phyloP scores from a whole-genome alignment of 1,284 basidiomycete species.

The Sphaerobolus stellatus region DNA sequence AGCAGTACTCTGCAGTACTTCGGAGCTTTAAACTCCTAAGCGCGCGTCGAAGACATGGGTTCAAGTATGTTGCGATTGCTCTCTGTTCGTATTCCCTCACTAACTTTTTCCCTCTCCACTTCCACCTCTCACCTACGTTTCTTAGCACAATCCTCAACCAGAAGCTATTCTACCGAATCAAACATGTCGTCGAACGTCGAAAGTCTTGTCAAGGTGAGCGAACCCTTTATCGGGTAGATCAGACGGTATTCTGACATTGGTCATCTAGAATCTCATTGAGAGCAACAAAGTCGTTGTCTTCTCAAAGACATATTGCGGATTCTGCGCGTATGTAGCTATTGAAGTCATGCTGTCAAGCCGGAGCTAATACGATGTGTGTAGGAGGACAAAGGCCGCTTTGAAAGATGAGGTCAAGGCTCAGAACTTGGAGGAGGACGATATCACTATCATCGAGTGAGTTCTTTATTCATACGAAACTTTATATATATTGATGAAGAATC shows the following conservation, averaged over 20 bases:
- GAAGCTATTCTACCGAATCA: background rate
- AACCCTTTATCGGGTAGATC: too few relatives aligned
- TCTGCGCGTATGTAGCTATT: constrained; percentile 40
- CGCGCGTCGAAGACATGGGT: constrained; percentile 3
- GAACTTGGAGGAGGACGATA: constrained; percentile 47
- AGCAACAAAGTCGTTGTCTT: constrained; percentile 66
- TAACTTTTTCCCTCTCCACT: background rate
- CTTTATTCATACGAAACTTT: background rate
- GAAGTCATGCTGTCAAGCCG: background rate
- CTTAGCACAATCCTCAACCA: constrained; percentile 3
- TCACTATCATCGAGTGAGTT: constrained; percentile 61
- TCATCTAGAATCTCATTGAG: constrained; percentile 47
- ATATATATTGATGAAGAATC: background rate
- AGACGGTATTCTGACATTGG: too few relatives aligned
- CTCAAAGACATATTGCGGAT: constrained; percentile 67
- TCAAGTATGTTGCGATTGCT: constrained; percentile 8
- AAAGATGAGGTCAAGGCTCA: too few relatives aligned
- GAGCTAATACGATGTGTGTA: background rate
- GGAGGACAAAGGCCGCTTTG: constrained; percentile 56
- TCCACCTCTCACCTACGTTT: background rate
- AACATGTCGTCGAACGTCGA: background rate
- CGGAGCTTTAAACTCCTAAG: background rate
- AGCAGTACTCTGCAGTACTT: too few relatives aligned
- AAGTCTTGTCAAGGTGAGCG: constrained; percentile 39
- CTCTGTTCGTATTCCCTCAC: background rate